A percentile compares a stretch with the other conserved stretches of the same genome.
Evolutionary conservation across 1,284 basidiomycete species (phyloP).

Genomic region (Phaffia rhodozyma): DNA sequence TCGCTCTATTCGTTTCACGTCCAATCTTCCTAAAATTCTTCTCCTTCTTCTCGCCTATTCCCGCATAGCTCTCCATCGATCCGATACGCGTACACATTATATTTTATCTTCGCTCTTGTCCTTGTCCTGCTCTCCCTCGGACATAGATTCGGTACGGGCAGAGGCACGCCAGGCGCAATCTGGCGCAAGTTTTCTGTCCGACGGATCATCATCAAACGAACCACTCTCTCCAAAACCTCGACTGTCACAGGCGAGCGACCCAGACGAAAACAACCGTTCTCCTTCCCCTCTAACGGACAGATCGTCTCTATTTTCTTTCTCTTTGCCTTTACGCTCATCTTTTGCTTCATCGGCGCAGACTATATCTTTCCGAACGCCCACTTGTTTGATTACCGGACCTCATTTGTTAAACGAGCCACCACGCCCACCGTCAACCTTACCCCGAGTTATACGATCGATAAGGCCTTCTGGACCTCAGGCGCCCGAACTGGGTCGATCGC

Average conservation of each 20-base stretch:
- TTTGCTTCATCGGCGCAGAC: conserved; percentile 56
- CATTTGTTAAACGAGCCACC: conserved; percentile 23
- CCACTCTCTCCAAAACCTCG: conserved; percentile 2
- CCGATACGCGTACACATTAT: conserved; percentile 33
- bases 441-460: conserved; percentile 52
- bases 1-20: not conserved
- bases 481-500: conserved; percentile 62
- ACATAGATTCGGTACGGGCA: conserved; percentile 31
- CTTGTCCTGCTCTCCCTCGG: conserved; percentile 26
- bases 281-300: conserved; percentile 52
- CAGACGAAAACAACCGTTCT: conserved; percentile 36
- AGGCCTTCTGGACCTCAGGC: conserved; percentile 66
- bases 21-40: not conserved
- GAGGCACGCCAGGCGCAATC: conserved; percentile 27
- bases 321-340: conserved; percentile 37
- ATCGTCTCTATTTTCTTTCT: conserved; percentile 43
- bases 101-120: conserved; percentile 28
- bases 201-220: conserved; percentile 14
- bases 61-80: conserved; percentile 28
- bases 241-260: conserved; percentile 20
- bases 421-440: conserved; percentile 22
- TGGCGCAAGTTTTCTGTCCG: conserved; percentile 30
- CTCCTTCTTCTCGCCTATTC: not conserved
- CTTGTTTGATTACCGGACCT: conserved; percentile 38
- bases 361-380: conserved; percentile 51